These are phyloP conservation scores for Neoarthrinium moseri DNA, from an alignment of 2,329 filamentous ascomycete genomes.

Conservation along the genomic window DNA sequence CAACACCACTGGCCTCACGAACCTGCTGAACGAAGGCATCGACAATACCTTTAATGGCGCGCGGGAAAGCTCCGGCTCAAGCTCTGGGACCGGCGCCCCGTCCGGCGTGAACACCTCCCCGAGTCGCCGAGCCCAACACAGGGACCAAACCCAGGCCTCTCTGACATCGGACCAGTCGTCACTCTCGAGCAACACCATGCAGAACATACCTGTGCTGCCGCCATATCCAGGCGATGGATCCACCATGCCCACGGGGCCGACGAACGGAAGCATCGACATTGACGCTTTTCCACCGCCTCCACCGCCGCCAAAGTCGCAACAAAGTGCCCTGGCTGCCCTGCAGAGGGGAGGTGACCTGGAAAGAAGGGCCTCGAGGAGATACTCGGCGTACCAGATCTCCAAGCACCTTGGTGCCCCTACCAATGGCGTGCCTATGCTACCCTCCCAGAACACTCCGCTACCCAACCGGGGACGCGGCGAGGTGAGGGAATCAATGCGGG, in stretches of 20 bases:
- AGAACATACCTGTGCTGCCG: slow-evolving; percentile 72
- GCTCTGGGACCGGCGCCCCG: slow-evolving; percentile 18
- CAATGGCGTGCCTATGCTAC: slow-evolving; percentile 83
- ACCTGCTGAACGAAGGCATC: slow-evolving; percentile 58
- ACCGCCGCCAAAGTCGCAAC: slow-evolving; percentile 77
- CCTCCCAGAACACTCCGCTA: slow-evolving; percentile 76
- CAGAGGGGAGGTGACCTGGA: slow-evolving; percentile 92
- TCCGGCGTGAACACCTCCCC: slow-evolving; percentile 40
- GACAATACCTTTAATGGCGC: slow-evolving; percentile 49
- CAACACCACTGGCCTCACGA: slow-evolving; percentile 55
- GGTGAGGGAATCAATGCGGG: slow-evolving; percentile 78
- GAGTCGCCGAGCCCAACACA: slow-evolving; percentile 43
- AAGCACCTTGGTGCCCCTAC: slow-evolving; percentile 83
- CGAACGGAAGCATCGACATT: slow-evolving; percentile 51
- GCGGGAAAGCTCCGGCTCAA: slow-evolving; percentile 27
- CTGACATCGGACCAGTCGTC: slow-evolving; percentile 62
- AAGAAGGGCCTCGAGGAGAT: slow-evolving; percentile 85
- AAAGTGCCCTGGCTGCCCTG: slow-evolving; percentile 86
- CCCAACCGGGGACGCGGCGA: slow-evolving; percentile 81
- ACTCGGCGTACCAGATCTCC: slow-evolving; percentile 95
- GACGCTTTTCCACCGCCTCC: slow-evolving; percentile 72
- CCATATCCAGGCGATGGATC: slow-evolving; percentile 67
- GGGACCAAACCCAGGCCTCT: slow-evolving; percentile 53
- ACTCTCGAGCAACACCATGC: slow-evolving; percentile 72
- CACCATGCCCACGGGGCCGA: slow-evolving; percentile 41